Evolutionary conservation across 202 grass and related monocot species (phyloP), one percentile per base, ranked within the genome.

Genomic region (Saccharum hybrid): DNA sequence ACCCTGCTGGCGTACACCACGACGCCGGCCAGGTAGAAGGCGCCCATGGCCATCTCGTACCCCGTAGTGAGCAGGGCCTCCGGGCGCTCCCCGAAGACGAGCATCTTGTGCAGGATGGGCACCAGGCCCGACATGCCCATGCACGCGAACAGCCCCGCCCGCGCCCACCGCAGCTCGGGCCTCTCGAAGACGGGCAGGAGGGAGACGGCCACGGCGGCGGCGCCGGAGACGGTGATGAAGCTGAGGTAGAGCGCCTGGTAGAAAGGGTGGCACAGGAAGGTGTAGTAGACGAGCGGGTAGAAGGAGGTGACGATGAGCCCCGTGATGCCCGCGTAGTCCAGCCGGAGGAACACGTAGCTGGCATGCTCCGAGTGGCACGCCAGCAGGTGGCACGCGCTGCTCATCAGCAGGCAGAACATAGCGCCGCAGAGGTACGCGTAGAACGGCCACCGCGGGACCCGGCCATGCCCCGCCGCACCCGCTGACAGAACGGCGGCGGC

Each of bases 231-330:
- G 34, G 92, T 94, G 84, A 97, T 97, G 76, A 81, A 86, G 77
- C 84, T 71, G 23, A 94, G 82, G 88, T 97, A 94, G 71, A 93
- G 72, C 11, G 49, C 19, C 51, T 80, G 82, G 77, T 42, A 84
- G 69, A 90, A 86, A 0, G 94, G 92, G 10, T 90, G 41, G 78
- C 94, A 97, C 30, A 92, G 62, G 82, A 97, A 97, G 31, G 92
- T 91, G 76, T 97, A 97, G 90, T 93, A 97, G 63, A 94, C 92
- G 49, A 88, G 85, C 68, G 94, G 94, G 87, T 94, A 94, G 83
- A 97, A 97, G 74, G 92, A 97, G 72, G 88, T 94, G 82, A 90
- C 90, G 71, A 97, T 97, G 84, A 97, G 92, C 18, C 83, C 74
- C 0, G 87, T 83, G 82, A 97, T 97, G 69, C 92, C 94, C 8